Conservation (phyloP, 2,329 filamentous ascomycete genomes). For the Colletotrichum ledebouriae region DNA sequence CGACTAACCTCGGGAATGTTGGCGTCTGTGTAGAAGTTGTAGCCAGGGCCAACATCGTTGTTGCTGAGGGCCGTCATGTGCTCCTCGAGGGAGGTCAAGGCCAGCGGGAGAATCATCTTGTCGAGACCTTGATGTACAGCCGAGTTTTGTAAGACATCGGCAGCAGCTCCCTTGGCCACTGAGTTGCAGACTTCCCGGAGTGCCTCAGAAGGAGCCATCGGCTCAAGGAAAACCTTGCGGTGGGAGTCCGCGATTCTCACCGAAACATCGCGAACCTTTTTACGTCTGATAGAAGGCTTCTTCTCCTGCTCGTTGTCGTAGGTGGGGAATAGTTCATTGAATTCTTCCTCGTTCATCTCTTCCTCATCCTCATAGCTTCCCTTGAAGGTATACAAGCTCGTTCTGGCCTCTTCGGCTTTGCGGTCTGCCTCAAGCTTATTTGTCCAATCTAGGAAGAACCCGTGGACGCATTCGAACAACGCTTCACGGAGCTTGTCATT, state of each 20-base stretch:
- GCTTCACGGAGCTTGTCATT: conserved; percentile 60
- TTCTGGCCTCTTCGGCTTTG: conserved; percentile 78
- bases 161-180: conserved; percentile 56
- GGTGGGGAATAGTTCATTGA: conserved; percentile 84
- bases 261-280: conserved; percentile 67
- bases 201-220: conserved; percentile 55
- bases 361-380: conserved; percentile 84
- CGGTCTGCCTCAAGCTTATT: conserved; percentile 82
- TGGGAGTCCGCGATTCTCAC: conserved; percentile 74
- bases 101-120: conserved; percentile 72
- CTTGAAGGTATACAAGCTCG: conserved; percentile 85
- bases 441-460: conserved; percentile 85
- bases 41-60: conserved; percentile 59
- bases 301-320: conserved; percentile 70
- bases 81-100: conserved; percentile 75
- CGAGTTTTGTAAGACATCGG: conserved; percentile 44
- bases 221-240: conserved; percentile 62
- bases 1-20: conserved; percentile 83
- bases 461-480: conserved; percentile 76
- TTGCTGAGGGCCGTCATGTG: conserved; percentile 61
- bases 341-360: conserved; percentile 79
- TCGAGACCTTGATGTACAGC: conserved; percentile 56
- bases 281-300: conserved; percentile 49
- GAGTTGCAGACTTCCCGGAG: conserved; percentile 61
- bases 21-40: conserved; percentile 91